Evolutionary conservation across 495 filamentous ascomycete genomes (phyloP), one percentile per base, ranked within the genome.

Genomic region (Aspergillus saccharolyticus): DNA sequence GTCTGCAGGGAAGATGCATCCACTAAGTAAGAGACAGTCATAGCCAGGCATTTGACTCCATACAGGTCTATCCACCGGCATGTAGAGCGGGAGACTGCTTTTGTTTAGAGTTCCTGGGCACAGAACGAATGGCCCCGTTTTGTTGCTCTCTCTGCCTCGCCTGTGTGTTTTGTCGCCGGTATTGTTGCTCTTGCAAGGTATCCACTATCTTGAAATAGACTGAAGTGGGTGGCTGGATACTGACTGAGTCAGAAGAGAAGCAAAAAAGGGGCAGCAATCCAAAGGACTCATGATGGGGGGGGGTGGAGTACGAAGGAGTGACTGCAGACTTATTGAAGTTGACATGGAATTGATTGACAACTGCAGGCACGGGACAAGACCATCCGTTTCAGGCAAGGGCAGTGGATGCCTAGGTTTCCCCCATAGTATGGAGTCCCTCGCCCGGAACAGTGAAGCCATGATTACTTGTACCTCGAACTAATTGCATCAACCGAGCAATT

Each of bases 1-100:
- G 54, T 47, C 50, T 42, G 59, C 57, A 62, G 57, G 65, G 62
- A 60, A 58, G 55, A 60, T 56, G 54, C 58, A 57, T 61, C 58
- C 62, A 60, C 54, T 63, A 53, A 57, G 53, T 60, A 61, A 17
- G 54, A 54, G 54, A 53, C 55, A 42, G 22, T 48, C 53, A 25
- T 25, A 24, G 47, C 49, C 42, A 59, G 42, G 54, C 49, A 55
- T 4, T 61, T 61, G 58, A 54, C 61, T 52, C 51, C 46, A 50
- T 63, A 42, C 18, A 42, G 50, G 52, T 53, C 54, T 20, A 39
- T 59, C 52, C 28, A 43, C 22, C 57, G 33, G 46, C 50, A 24
- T 52, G 57, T 61, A 44, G 45, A 43, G 61, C 51, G 43, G 58
- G 45, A 51, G 51, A 42, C 48, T 52, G 52, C 20, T 55, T 33